Percentiles rank a stretch among this genome's conserved stretches.
These are phyloP conservation scores for Camelina sativa DNA, from an alignment of 345 rosid genomes.

Conservation along the genomic window DNA sequence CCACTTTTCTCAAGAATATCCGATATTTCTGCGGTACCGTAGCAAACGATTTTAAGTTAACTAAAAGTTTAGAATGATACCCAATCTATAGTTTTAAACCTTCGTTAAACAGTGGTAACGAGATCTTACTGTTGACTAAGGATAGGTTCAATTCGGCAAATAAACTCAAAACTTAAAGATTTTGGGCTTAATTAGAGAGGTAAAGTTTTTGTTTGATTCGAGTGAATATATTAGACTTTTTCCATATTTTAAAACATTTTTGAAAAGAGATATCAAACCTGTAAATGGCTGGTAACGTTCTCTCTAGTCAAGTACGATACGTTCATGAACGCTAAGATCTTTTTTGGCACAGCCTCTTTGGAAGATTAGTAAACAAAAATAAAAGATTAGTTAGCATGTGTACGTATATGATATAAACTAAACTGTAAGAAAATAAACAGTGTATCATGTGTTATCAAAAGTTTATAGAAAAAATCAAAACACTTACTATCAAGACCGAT, in stretches of 20 bases:
- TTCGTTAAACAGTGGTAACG: background rate
- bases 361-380: conserved; percentile 15
- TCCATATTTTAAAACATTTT: background rate
- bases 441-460: background rate
- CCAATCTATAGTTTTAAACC: background rate
- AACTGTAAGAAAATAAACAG: background rate
- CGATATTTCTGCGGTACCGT: conserved; percentile 64
- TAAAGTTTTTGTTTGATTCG: background rate
- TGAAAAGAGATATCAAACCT: conserved; percentile 50
- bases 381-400: background rate
- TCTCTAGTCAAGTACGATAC: conserved; percentile 73
- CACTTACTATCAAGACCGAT: conserved; percentile 71
- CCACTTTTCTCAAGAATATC: conserved; percentile 55
- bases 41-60: background rate
- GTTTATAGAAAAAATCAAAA: background rate
- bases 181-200: background rate
- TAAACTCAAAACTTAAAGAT: background rate
- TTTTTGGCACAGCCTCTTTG: conserved; percentile 80
- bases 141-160: background rate
- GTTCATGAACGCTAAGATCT: conserved; percentile 69
- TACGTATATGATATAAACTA: background rate
- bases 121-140: background rate
- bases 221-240: background rate
- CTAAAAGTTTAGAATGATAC: background rate
- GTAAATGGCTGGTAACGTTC: conserved; percentile 78